Conservation (phyloP, 345 rosid species). For the Eucalyptus cloeziana region DNA sequence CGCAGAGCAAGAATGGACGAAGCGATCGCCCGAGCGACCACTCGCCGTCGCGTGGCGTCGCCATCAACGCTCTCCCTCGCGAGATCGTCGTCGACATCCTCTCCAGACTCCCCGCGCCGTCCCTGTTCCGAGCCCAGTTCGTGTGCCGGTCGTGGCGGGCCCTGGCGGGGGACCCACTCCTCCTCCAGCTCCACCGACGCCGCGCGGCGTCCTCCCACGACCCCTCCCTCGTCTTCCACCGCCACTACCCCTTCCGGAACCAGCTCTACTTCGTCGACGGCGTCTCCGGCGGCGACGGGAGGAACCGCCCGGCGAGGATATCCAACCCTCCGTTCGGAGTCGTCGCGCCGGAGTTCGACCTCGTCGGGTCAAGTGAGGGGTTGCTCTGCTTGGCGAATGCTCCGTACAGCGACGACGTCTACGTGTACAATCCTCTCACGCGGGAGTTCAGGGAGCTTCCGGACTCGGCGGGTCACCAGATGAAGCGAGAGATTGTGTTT, state of each 20-base stretch:
- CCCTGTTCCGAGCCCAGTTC: slow-evolving; percentile 37
- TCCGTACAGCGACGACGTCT: slow-evolving; percentile 16
- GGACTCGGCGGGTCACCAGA: not conserved
- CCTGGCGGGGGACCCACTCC: slow-evolving; percentile 21
- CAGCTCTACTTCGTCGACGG: slow-evolving; percentile 31
- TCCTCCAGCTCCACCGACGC: slow-evolving; percentile 8
- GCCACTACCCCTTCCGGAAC: slow-evolving; percentile 39
- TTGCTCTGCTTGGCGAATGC: slow-evolving; percentile 45
- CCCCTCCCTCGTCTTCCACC: slow-evolving; percentile 56
- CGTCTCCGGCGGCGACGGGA: slow-evolving; percentile 9
- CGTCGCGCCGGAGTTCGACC: slow-evolving; percentile 32
- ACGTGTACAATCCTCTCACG: slow-evolving; percentile 52
- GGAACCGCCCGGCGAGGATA: slow-evolving; percentile 19
- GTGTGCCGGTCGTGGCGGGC: slow-evolving; percentile 41
- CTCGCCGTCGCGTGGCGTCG: not conserved
- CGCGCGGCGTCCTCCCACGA: not conserved
- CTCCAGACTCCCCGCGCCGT: slow-evolving; percentile 47
- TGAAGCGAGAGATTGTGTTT: slow-evolving; percentile 36
- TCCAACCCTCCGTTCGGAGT: slow-evolving; percentile 18
- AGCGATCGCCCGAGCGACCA: not conserved
- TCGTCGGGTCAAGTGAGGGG: slow-evolving; percentile 55
- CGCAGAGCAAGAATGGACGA: not conserved
- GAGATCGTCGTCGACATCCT: slow-evolving; percentile 55
- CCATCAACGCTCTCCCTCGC: slow-evolving; percentile 19
- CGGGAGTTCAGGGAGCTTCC: slow-evolving; percentile 30